phyloP scores from a whole-genome alignment of 768 basidiomycete genomes.

The Podaxis carcinomalis region DNA sequence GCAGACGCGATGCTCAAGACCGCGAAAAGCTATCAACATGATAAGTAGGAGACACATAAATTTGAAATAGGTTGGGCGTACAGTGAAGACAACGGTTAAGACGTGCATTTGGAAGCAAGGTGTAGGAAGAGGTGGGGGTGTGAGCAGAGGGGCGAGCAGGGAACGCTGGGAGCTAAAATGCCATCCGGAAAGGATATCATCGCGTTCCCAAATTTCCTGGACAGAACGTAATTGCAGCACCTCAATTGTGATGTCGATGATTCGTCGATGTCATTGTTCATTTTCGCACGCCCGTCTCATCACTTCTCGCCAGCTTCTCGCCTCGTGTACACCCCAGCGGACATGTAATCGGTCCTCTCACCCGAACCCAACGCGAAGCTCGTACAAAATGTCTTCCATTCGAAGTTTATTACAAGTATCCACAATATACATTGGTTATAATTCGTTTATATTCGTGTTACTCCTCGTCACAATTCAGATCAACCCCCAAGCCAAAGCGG shows the following conservation, averaged over 20 bases:
- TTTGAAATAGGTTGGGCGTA: constrained; percentile 6
- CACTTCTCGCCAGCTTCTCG: too few species aligned
- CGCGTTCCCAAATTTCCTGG: not conserved
- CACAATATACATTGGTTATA: not conserved
- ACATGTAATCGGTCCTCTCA: not conserved
- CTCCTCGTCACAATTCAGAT: not conserved
- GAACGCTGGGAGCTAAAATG: not conserved
- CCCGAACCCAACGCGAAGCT: not conserved
- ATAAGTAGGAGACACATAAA: not conserved
- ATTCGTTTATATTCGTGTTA: not conserved
- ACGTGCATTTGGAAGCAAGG: constrained; percentile 12
- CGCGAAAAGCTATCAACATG: constrained; percentile 12
- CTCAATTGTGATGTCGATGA: not conserved
- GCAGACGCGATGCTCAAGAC: constrained; percentile 24
- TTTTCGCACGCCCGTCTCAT: not conserved
- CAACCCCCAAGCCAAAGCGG: not conserved
- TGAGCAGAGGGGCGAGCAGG: constrained; percentile 5
- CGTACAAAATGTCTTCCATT: not conserved
- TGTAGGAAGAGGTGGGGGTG: not conserved
- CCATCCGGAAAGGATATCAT: not conserved
- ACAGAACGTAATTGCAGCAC: not conserved
- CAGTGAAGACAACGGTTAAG: constrained; percentile 7
- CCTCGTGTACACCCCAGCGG: too few species aligned
- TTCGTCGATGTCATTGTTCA: not conserved
- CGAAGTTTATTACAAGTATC: not conserved